A percentile compares a stretch with the other conserved stretches of the same genome.
These are phyloP conservation scores for Phenoliferia sp. DNA, from an alignment of 1,284 basidiomycete species.

Conservation along the genomic window DNA sequence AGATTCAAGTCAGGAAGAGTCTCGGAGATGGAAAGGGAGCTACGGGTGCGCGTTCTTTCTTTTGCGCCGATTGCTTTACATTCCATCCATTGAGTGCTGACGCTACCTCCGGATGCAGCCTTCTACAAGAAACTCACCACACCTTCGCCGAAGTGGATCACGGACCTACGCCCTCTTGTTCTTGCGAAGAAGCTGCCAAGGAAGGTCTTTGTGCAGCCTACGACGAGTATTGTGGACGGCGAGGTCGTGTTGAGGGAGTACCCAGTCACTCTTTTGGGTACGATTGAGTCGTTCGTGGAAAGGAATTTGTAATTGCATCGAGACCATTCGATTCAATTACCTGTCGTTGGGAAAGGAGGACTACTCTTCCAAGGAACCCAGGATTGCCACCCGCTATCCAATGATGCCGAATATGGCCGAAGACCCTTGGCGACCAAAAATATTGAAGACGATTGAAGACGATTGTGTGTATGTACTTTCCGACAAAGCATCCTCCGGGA, in stretches of 20 bases:
- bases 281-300: conserved; percentile 75
- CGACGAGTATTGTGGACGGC: conserved; percentile 58
- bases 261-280: conserved; percentile 61
- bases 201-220: conserved; percentile 72
- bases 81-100: not conserved
- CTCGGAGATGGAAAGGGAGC: conserved; percentile 73
- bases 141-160: conserved; percentile 64
- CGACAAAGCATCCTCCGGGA: too few relatives aligned
- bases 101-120: conserved; percentile 39
- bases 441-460: too few relatives aligned
- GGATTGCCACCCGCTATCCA: too few relatives aligned
- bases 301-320: conserved; percentile 48
- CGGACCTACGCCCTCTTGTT: conserved; percentile 68
- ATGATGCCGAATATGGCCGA: too few relatives aligned
- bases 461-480: too few relatives aligned
- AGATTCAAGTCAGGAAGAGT: conserved; percentile 74
- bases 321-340: too few relatives aligned
- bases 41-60: conserved; percentile 38
- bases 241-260: conserved; percentile 68
- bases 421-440: too few relatives aligned
- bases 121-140: conserved; percentile 71
- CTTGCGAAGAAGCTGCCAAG: conserved; percentile 71
- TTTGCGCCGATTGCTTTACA: too few relatives aligned
- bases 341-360: too few relatives aligned
- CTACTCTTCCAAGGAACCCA: too few relatives aligned